phyloP scores from a whole-genome alignment of 2,329 filamentous ascomycete genomes.

The Magnaporthales sp. region DNA sequence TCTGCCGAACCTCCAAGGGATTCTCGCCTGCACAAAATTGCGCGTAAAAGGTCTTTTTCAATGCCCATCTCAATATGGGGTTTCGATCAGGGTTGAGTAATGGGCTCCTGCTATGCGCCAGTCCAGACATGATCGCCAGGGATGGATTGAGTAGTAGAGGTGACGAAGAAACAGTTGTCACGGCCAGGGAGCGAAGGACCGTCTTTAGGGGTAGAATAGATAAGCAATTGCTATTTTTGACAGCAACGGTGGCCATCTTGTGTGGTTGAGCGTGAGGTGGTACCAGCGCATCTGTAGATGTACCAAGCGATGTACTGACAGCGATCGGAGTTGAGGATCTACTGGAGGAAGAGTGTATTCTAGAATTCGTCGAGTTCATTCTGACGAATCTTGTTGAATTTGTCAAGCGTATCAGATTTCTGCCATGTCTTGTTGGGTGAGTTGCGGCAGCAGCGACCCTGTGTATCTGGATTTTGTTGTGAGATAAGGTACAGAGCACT shows the following conservation, averaged over 20 bases:
- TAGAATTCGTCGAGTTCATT: constrained; percentile 11
- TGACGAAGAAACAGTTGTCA: constrained; percentile 63
- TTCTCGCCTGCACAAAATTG: constrained; percentile 87
- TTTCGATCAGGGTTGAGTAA: constrained; percentile 70
- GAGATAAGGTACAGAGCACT: not conserved
- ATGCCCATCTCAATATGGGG: constrained; percentile 55
- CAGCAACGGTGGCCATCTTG: not conserved
- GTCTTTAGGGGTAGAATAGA: constrained; percentile 58
- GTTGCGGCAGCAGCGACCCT: not conserved
- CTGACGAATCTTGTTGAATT: not conserved
- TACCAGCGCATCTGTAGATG: not conserved
- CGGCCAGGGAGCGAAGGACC: constrained; percentile 60
- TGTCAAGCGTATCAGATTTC: not conserved
- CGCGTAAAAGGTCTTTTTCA: constrained; percentile 79
- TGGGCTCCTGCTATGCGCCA: constrained; percentile 60
- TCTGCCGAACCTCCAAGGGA: constrained; percentile 55
- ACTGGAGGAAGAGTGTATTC: constrained; percentile 19
- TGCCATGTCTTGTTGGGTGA: not conserved
- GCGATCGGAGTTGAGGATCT: constrained; percentile 11
- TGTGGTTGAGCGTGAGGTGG: not conserved
- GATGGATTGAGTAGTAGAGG: constrained; percentile 61
- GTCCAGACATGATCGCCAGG: constrained; percentile 54
- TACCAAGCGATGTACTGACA: not conserved
- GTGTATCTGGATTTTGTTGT: not conserved
- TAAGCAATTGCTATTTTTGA: constrained; percentile 30